Evolutionary conservation across 169 alveolate genomes (phyloP).

Genomic region (Eimeria praecox): DNA sequence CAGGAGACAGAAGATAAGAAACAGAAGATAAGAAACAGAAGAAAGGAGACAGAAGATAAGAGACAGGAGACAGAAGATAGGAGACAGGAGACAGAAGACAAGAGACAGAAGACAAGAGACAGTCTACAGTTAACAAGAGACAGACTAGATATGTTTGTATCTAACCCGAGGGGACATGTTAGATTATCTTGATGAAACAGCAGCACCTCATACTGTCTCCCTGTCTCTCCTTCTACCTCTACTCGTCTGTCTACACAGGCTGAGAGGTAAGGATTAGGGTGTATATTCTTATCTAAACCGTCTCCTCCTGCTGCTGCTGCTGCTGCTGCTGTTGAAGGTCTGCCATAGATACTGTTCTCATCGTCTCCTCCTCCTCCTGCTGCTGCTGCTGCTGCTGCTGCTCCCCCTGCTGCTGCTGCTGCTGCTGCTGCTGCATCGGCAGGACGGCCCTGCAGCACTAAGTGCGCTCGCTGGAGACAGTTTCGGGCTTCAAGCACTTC

Average conservation of each 20-base stretch:
- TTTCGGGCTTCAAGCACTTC: slow-evolving; percentile 41
- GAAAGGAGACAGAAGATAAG: neutral
- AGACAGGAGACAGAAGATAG: neutral
- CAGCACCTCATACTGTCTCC: slow-evolving; percentile 61
- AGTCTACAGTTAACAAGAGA: neutral
- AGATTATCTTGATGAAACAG: slow-evolving; percentile 62
- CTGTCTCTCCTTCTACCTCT: slow-evolving; percentile 70
- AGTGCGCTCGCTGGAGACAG: slow-evolving; percentile 63
- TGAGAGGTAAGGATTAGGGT: slow-evolving; percentile 64
- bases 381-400: neutral
- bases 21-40: too few species aligned
- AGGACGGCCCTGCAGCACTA: slow-evolving; percentile 37
- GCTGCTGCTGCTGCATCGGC: slow-evolving; percentile 25
- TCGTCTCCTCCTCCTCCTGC: neutral
- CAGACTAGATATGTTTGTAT: neutral
- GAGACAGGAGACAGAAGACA: neutral
- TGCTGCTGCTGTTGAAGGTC: too few species aligned
- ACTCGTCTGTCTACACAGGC: slow-evolving; percentile 63
- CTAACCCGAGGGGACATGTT: slow-evolving; percentile 45
- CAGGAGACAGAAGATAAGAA: too few species aligned
- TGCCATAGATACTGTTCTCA: too few species aligned
- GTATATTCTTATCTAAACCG: neutral
- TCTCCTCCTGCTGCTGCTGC: slow-evolving; percentile 23
- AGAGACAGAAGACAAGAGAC: neutral
- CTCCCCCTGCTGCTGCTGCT: slow-evolving; percentile 58